Evolutionary conservation across 2,329 filamentous ascomycete genomes (phyloP).

Genomic region (Calonectria ilicicola): DNA sequence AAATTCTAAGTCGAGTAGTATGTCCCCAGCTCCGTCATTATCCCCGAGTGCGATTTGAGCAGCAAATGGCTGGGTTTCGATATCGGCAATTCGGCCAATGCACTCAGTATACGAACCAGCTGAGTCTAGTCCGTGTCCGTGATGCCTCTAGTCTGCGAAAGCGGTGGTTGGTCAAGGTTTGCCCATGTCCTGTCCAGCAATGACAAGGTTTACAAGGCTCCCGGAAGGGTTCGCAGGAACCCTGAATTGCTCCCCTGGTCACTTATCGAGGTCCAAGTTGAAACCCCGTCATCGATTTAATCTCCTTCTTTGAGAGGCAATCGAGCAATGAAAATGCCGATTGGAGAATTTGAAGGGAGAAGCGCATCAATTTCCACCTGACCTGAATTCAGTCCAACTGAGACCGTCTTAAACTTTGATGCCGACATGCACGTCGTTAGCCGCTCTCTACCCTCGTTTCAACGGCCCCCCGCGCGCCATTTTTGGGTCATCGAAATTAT

Average conservation of each 20-base stretch:
- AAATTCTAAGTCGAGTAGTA: neutral
- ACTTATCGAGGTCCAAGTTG: neutral
- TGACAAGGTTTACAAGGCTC: slow-evolving; percentile 1
- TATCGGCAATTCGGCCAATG: neutral
- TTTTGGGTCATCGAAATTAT: neutral
- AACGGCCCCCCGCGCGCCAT: neutral
- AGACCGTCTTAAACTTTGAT: slow-evolving; percentile 2
- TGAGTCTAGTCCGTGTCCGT: neutral
- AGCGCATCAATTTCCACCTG: neutral
- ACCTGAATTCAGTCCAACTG: neutral
- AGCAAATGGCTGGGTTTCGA: neutral
- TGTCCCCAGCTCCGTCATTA: neutral
- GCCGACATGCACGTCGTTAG: neutral
- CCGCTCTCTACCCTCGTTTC: neutral
- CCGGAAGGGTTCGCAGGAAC: neutral
- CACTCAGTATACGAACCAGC: neutral
- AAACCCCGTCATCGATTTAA: neutral
- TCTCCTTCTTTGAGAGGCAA: neutral
- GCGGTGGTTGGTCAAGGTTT: neutral
- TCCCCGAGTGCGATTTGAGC: neutral
- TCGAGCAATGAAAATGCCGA: slow-evolving; percentile 5
- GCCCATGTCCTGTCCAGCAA: neutral
- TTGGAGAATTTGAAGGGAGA: neutral
- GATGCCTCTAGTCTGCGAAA: neutral
- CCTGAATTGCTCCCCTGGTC: neutral